Percentiles rank a stretch among this genome's conserved stretches.
Evolutionary conservation across 257 asterid species (phyloP).

Genomic region (Thymus mandschuricus): DNA sequence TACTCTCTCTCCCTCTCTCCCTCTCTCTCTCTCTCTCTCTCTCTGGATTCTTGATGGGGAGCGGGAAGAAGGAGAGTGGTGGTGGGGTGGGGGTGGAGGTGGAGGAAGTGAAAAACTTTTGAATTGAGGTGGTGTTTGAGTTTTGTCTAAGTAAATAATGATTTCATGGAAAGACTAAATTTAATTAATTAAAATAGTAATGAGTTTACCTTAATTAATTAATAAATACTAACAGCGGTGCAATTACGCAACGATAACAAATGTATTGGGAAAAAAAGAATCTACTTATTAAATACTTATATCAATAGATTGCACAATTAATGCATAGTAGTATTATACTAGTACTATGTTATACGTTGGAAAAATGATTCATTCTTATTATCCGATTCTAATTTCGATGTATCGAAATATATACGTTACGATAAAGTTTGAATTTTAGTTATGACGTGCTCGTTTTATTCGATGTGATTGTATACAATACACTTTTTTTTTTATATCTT

Average conservation of each 20-base stretch:
- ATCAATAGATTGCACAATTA: background rate
- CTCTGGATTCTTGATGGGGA: slow-evolving; percentile 26
- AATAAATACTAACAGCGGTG: background rate
- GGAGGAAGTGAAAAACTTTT: slow-evolving; percentile 25
- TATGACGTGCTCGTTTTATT: too few relatives aligned
- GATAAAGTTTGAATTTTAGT: too few relatives aligned
- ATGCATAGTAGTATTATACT: background rate
- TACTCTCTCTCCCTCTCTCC: background rate
- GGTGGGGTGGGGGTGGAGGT: slow-evolving; percentile 29
- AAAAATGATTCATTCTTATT: background rate
- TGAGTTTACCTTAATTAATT: background rate
- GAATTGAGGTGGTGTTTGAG: slow-evolving; percentile 15
- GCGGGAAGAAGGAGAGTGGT: slow-evolving; percentile 36
- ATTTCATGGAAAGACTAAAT: slow-evolving; percentile 33
- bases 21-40: slow-evolving; percentile 6
- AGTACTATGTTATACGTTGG: background rate
- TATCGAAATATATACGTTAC: too few relatives aligned
- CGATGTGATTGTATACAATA: too few relatives aligned
- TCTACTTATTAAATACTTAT: background rate
- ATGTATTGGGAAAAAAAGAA: background rate
- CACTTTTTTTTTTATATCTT: too few relatives aligned
- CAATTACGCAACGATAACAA: background rate
- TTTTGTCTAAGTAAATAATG: slow-evolving; percentile 25
- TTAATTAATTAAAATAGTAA: background rate
- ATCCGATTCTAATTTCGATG: too few relatives aligned